phyloP scores from a whole-genome alignment of 2,329 filamentous ascomycete genomes.

The Xylaria sp. region DNA sequence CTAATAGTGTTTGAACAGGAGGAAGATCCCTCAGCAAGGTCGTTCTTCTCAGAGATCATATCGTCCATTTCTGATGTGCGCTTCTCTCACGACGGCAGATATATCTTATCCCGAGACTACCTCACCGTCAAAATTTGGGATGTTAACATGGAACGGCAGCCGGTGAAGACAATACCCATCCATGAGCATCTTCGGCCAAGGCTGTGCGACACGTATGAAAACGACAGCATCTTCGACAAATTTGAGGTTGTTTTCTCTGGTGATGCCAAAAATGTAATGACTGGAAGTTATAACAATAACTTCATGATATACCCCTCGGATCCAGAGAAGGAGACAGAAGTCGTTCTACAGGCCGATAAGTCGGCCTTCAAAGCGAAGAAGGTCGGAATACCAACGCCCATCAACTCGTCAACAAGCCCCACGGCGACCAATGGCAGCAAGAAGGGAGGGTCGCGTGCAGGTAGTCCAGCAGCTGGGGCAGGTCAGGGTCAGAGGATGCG shows the following conservation, averaged over 20 bases:
- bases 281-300: slow-evolving; percentile 99
- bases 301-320: slow-evolving; percentile 99
- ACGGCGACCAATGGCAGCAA: slow-evolving; percentile 78
- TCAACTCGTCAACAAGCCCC: slow-evolving; percentile 83
- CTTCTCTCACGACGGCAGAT: slow-evolving; percentile 95
- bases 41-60: slow-evolving; percentile 99
- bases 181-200: slow-evolving; percentile 95
- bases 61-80: slow-evolving; percentile 99
- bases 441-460: slow-evolving; percentile 88
- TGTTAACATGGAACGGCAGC: slow-evolving; percentile 98
- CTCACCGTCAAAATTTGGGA: slow-evolving; percentile 99
- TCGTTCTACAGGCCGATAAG: slow-evolving; percentile 97
- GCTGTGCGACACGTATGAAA: slow-evolving; percentile 98
- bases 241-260: slow-evolving; percentile 99
- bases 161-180: slow-evolving; percentile 98
- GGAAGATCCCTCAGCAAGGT: slow-evolving; percentile 94
- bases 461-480: slow-evolving; percentile 81
- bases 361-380: slow-evolving; percentile 99
- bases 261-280: slow-evolving; percentile 99
- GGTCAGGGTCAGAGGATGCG: slow-evolving; percentile 93
- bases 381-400: slow-evolving; percentile 95
- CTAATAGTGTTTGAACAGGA: slow-evolving; percentile 94
- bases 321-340: slow-evolving; percentile 94
- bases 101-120: slow-evolving; percentile 97
- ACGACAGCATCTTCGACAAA: slow-evolving; percentile 99